phyloP scores from a whole-genome alignment of 805 yeast genomes.

The Hanseniaspora vineae region DNA sequence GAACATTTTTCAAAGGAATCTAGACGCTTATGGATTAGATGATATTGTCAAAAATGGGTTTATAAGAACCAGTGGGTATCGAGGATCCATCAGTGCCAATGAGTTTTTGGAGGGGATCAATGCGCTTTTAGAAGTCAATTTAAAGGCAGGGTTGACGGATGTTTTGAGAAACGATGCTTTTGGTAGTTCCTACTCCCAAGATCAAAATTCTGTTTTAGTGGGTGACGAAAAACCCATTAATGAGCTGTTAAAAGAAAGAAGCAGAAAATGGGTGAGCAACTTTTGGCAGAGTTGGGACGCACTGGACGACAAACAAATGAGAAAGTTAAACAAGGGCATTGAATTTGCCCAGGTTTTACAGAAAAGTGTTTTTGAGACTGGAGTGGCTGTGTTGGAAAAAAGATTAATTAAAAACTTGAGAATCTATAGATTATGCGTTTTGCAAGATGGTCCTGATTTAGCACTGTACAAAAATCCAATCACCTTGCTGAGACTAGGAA shows the following conservation, averaged over 20 bases:
- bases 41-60: conserved; percentile 80
- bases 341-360: conserved; percentile 75
- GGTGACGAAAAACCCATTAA: conserved; percentile 3
- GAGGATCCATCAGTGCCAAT: conserved; percentile 79
- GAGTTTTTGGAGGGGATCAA: conserved; percentile 85
- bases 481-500: conserved; percentile 69
- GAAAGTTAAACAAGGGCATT: conserved; percentile 38
- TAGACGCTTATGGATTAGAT: conserved; percentile 67
- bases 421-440: conserved; percentile 71
- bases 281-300: conserved; percentile 64
- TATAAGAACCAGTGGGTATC: conserved; percentile 72
- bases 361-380: conserved; percentile 72
- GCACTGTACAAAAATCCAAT: conserved; percentile 74
- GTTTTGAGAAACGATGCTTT: conserved; percentile 2
- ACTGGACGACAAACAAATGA: conserved; percentile 31
- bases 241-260: conserved; percentile 29
- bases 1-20: conserved; percentile 51
- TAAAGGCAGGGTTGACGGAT: conserved; percentile 16
- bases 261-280: conserved; percentile 61
- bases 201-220: not conserved
- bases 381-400: conserved; percentile 80
- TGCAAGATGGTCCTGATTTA: conserved; percentile 80
- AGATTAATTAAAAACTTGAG: conserved; percentile 65
- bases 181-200: not conserved
- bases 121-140: conserved; percentile 66